phyloP scores from a whole-genome alignment of 305 asterid genomes.

The Fraxinus paxiana region DNA sequence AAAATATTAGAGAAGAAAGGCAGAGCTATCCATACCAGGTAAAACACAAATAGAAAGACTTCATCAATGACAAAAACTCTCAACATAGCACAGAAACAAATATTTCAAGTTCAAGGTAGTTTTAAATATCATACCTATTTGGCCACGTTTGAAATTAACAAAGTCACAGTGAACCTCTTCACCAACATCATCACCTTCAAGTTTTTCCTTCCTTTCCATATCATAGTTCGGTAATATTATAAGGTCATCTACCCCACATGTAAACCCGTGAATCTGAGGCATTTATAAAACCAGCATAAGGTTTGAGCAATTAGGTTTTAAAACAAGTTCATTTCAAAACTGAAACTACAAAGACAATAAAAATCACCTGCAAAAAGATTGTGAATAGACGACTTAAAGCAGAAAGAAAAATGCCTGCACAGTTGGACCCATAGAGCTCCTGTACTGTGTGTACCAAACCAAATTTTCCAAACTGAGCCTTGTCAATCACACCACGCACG shows the following conservation, averaged over 20 bases:
- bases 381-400: constrained; percentile 85
- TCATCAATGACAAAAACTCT: background rate
- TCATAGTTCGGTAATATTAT: constrained; percentile 73
- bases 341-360: constrained; percentile 12
- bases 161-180: constrained; percentile 92
- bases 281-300: constrained; percentile 20
- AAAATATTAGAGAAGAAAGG: background rate
- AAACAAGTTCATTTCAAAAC: constrained; percentile 3
- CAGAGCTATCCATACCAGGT: background rate
- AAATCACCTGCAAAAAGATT: constrained; percentile 76
- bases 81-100: constrained; percentile 10
- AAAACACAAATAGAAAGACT: background rate
- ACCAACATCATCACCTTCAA: constrained; percentile 90
- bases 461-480: constrained; percentile 94
- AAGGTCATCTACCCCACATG: constrained; percentile 94
- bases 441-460: constrained; percentile 95
- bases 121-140: constrained; percentile 52
- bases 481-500: constrained; percentile 92
- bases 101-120: background rate
- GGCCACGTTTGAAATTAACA: constrained; percentile 74
- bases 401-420: constrained; percentile 89
- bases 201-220: constrained; percentile 71
- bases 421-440: constrained; percentile 85
- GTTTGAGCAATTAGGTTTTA: constrained; percentile 18
- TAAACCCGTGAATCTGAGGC: constrained; percentile 79